These are phyloP conservation scores for Neurospora sp. DNA, from an alignment of 2,329 filamentous ascomycete genomes.

Conservation along the genomic window DNA sequence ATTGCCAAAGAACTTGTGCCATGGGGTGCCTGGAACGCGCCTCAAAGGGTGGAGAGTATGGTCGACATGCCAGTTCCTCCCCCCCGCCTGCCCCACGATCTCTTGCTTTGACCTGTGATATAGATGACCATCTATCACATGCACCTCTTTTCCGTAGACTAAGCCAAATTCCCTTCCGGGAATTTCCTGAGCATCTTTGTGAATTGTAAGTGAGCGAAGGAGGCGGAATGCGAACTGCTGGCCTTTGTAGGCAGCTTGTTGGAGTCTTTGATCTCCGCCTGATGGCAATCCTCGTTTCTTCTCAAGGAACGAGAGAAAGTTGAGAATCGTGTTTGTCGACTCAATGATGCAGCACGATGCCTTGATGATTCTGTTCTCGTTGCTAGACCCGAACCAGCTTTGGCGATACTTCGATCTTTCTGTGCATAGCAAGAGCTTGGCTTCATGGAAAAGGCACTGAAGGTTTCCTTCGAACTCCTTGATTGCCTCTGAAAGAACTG, in stretches of 20 bases:
- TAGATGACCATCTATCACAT: conserved; percentile 2
- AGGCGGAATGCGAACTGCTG: conserved; percentile 6
- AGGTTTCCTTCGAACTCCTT: conserved; percentile 7
- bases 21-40: conserved; percentile 11
- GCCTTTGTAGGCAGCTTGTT: conserved; percentile 7
- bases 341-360: conserved; percentile 6
- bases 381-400: conserved; percentile 1
- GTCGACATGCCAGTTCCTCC: conserved; percentile 8
- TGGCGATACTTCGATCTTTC: conserved; percentile 1
- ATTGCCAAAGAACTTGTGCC: conserved; percentile 14
- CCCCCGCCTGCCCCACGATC: not conserved
- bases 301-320: conserved; percentile 8
- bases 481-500: conserved; percentile 5
- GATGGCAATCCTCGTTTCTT: conserved; percentile 5
- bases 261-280: conserved; percentile 7
- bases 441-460: conserved; percentile 5
- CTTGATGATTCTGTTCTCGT: conserved; percentile 3
- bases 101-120: conserved; percentile 4
- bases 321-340: conserved; percentile 8
- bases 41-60: conserved; percentile 5
- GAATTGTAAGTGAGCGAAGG: conserved; percentile 5
- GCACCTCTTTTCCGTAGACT: conserved; percentile 6
- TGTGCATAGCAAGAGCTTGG: conserved; percentile 3
- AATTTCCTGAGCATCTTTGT: conserved; percentile 5
- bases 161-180: conserved; percentile 9